Percentiles rank a stretch among this genome's conserved stretches.
phyloP scores from a whole-genome alignment of 1,284 basidiomycete species.

The Crucibulum parvulum region DNA sequence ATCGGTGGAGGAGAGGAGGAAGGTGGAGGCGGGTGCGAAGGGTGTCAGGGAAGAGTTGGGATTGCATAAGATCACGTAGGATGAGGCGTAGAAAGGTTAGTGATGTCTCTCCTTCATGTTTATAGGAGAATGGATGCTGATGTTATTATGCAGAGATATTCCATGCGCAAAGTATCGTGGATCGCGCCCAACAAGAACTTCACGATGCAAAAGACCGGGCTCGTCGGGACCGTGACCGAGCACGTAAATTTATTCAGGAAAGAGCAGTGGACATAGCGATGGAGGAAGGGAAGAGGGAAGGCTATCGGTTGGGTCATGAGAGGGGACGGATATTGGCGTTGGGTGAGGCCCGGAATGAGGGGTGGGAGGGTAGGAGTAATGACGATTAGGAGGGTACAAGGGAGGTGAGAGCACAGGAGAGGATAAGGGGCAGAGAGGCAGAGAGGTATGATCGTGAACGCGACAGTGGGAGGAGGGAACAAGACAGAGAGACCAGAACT shows the following conservation, averaged over 20 bases:
- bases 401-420: background rate
- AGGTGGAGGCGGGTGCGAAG: constrained; percentile 35
- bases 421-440: background rate
- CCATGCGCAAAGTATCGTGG: constrained; percentile 46
- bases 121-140: background rate
- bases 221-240: constrained; percentile 35
- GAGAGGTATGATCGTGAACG: background rate
- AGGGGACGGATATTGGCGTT: constrained; percentile 31
- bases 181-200: constrained; percentile 42
- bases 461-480: background rate
- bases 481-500: background rate
- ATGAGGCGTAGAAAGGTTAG: constrained; percentile 45
- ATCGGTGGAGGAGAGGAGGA: constrained; percentile 26
- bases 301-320: constrained; percentile 45
- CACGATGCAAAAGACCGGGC: constrained; percentile 43
- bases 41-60: constrained; percentile 39
- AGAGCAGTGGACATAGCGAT: constrained; percentile 42
- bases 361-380: background rate
- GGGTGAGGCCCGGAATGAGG: background rate
- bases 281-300: constrained; percentile 45
- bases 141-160: constrained; percentile 36
- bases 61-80: constrained; percentile 46
- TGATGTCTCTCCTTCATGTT: background rate
- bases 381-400: background rate
- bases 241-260: constrained; percentile 39